Evolutionary conservation across 2,329 filamentous ascomycete species (phyloP).

Genomic region (Akanthomyces dipterigenus): DNA sequence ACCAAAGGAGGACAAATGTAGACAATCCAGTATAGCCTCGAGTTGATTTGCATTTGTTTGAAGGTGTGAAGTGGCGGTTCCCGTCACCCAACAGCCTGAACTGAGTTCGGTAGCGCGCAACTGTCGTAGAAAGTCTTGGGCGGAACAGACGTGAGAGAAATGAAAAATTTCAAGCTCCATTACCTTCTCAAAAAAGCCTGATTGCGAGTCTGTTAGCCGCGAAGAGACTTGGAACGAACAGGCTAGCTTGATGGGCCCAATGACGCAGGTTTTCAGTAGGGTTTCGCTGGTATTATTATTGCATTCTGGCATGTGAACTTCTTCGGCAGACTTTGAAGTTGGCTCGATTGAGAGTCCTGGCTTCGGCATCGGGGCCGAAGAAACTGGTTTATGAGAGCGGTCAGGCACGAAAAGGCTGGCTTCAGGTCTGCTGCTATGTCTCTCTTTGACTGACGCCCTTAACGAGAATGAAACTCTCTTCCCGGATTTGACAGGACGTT

Average conservation of each 20-base stretch:
- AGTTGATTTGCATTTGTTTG: constrained; percentile 18
- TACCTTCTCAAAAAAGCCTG: constrained; percentile 16
- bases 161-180: constrained; percentile 18
- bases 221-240: neutral
- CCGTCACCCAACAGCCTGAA: constrained; percentile 15
- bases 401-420: constrained; percentile 1
- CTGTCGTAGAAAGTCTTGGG: constrained; percentile 22
- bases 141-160: constrained; percentile 30
- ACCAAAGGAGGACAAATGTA: constrained; percentile 30
- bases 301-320: neutral
- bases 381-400: neutral
- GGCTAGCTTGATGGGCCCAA: neutral
- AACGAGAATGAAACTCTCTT: neutral
- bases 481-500: neutral
- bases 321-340: neutral
- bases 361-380: neutral
- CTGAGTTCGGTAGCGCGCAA: constrained; percentile 16
- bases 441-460: neutral
- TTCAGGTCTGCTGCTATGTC: neutral
- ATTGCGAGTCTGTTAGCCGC: neutral
- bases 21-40: constrained; percentile 24
- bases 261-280: neutral
- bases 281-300: neutral
- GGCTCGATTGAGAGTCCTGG: neutral
- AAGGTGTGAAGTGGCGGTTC: constrained; percentile 12